These are phyloP conservation scores for Grosmannia clavigera DNA, from an alignment of 2,329 filamentous ascomycete species.

Conservation along the genomic window DNA sequence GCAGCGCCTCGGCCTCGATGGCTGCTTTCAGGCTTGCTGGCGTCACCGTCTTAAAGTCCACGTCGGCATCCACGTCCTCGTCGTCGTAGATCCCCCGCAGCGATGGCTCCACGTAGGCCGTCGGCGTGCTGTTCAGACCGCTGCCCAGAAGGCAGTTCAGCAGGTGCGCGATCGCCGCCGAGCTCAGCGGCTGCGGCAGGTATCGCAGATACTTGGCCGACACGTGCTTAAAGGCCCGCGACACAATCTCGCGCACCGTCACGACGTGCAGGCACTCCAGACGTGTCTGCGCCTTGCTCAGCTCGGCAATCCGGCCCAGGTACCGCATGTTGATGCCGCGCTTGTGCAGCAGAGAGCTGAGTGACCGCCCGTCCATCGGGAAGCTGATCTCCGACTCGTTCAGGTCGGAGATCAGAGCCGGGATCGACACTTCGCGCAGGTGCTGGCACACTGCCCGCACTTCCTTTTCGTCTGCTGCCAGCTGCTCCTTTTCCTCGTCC, in stretches of 20 bases:
- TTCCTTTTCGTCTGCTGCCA: conserved; percentile 73
- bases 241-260: conserved; percentile 81
- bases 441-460: conserved; percentile 75
- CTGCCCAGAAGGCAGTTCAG: conserved; percentile 85
- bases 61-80: conserved; percentile 68
- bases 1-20: conserved; percentile 57
- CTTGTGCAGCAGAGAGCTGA: conserved; percentile 84
- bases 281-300: conserved; percentile 52
- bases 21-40: conserved; percentile 57
- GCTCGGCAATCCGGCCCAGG: conserved; percentile 68
- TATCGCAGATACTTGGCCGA: conserved; percentile 67
- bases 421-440: conserved; percentile 65
- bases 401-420: conserved; percentile 75
- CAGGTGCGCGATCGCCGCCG: conserved; percentile 70
- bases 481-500: conserved; percentile 75
- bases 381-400: conserved; percentile 90
- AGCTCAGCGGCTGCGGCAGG: conserved; percentile 67
- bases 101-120: conserved; percentile 62
- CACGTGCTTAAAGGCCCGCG: conserved; percentile 92
- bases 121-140: conserved; percentile 63
- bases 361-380: conserved; percentile 93
- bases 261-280: conserved; percentile 68
- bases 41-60: conserved; percentile 68
- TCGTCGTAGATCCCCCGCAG: conserved; percentile 69
- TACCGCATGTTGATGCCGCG: conserved; percentile 96